phyloP scores from a whole-genome alignment of 768 basidiomycete species.

The Psilocybe azurescens region DNA sequence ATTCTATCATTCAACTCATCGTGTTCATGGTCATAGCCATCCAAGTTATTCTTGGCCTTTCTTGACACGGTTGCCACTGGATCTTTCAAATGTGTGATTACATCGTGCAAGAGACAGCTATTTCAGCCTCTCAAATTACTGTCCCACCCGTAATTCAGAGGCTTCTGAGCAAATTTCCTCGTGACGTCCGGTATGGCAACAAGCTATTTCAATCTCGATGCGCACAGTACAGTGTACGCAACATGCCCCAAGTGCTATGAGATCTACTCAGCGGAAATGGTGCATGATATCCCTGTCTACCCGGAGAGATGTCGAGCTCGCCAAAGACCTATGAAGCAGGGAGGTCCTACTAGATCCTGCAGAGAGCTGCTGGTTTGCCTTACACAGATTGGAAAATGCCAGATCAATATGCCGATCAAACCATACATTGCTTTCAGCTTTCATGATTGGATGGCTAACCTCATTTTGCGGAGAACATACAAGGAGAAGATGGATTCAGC shows the following conservation, averaged over 20 bases:
- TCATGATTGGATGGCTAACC: conserved; percentile 4
- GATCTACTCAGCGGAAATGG: not conserved
- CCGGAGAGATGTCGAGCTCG: conserved; percentile 3
- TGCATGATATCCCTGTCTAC: conserved; percentile 1
- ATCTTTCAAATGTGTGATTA: conserved; percentile 2
- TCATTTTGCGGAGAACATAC: not conserved
- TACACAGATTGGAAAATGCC: too few species aligned
- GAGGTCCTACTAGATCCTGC: conserved; percentile 3
- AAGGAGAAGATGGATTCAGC: conserved; percentile 8
- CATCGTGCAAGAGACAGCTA: not conserved
- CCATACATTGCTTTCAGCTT: conserved; percentile 5
- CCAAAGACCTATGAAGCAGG: not conserved
- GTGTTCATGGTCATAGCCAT: conserved; percentile 15
- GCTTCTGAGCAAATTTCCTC: not conserved
- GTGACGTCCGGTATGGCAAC: conserved; percentile 11
- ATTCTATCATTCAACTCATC: too few species aligned
- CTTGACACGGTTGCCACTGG: conserved; percentile 11
- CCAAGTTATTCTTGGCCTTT: conserved; percentile 13
- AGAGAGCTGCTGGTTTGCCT: too few species aligned
- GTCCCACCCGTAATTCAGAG: not conserved
- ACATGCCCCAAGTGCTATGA: conserved; percentile 11
- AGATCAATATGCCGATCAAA: conserved; percentile 9
- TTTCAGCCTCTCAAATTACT: not conserved
- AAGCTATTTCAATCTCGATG: conserved; percentile 5
- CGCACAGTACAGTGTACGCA: conserved; percentile 4